Evolutionary conservation across 495 filamentous ascomycete species (phyloP).

Genomic region (Penicillium subrubescens): DNA sequence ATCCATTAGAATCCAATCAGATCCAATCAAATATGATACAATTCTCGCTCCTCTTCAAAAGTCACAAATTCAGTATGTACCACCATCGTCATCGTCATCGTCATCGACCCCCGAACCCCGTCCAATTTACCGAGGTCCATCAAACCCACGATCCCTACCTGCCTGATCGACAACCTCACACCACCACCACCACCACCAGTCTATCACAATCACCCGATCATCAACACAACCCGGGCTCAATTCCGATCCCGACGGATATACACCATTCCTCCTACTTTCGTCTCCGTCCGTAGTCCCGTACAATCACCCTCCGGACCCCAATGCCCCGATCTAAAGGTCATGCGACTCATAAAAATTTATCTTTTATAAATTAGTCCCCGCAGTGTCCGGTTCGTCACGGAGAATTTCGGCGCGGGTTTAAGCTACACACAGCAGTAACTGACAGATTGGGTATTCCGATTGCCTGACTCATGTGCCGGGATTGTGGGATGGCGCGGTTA

Average conservation of each 20-base stretch:
- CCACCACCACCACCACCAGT: neutral
- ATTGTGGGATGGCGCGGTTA: neutral
- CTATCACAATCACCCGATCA: neutral
- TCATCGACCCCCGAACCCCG: neutral
- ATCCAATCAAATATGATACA: neutral
- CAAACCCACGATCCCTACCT: neutral
- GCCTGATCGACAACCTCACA: neutral
- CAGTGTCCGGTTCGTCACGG: neutral
- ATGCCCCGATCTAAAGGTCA: neutral
- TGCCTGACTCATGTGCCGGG: neutral
- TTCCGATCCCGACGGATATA: neutral
- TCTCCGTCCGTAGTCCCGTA: neutral
- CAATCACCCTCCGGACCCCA: neutral
- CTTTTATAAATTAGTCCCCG: neutral
- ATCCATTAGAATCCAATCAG: neutral
- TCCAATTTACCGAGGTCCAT: conserved; percentile 20
- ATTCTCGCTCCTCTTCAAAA: neutral
- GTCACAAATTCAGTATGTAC: neutral
- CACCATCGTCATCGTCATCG: neutral
- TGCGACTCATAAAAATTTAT: neutral
- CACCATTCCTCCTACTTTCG: neutral
- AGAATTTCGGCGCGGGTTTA: neutral
- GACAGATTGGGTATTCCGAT: too few relatives aligned
- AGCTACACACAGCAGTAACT: neutral
- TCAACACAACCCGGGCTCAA: neutral